These are phyloP conservation scores for Hypoxylon fragiforme DNA, from an alignment of 495 filamentous ascomycete genomes.

Conservation along the genomic window DNA sequence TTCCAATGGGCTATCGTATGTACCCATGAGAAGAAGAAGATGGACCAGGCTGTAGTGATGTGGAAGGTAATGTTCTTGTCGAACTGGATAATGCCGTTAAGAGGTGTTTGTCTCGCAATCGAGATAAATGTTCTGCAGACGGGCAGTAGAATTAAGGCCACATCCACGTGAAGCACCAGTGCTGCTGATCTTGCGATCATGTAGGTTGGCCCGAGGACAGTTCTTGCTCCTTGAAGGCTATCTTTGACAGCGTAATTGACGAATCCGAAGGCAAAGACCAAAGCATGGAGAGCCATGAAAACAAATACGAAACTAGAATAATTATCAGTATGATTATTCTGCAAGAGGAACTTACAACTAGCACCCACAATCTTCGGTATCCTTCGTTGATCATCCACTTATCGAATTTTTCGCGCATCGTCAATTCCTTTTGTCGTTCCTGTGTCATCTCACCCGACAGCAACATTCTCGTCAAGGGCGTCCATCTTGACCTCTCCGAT, in stretches of 20 bases:
- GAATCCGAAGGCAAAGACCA: slow-evolving; percentile 74
- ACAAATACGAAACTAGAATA: slow-evolving; percentile 65
- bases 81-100: slow-evolving; percentile 78
- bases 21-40: slow-evolving; percentile 79
- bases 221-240: slow-evolving; percentile 62
- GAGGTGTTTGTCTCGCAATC: slow-evolving; percentile 70
- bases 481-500: slow-evolving; percentile 68
- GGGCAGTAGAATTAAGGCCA: slow-evolving; percentile 74
- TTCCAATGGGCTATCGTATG: slow-evolving; percentile 82
- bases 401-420: slow-evolving; percentile 53
- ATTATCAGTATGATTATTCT: slow-evolving; percentile 27
- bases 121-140: slow-evolving; percentile 80
- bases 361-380: slow-evolving; percentile 69
- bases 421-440: slow-evolving; percentile 63
- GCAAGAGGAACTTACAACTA: slow-evolving; percentile 18
- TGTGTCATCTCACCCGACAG: slow-evolving; percentile 71
- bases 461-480: slow-evolving; percentile 68
- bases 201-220: slow-evolving; percentile 69
- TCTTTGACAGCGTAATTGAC: slow-evolving; percentile 76
- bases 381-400: slow-evolving; percentile 80
- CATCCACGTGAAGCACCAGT: slow-evolving; percentile 73
- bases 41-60: slow-evolving; percentile 77
- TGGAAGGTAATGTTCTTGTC: slow-evolving; percentile 84
- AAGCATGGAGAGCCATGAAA: slow-evolving; percentile 66
- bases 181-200: slow-evolving; percentile 72